These are phyloP conservation scores for Scleroderma bovista DNA, from an alignment of 768 basidiomycete genomes.

Conservation along the genomic window DNA sequence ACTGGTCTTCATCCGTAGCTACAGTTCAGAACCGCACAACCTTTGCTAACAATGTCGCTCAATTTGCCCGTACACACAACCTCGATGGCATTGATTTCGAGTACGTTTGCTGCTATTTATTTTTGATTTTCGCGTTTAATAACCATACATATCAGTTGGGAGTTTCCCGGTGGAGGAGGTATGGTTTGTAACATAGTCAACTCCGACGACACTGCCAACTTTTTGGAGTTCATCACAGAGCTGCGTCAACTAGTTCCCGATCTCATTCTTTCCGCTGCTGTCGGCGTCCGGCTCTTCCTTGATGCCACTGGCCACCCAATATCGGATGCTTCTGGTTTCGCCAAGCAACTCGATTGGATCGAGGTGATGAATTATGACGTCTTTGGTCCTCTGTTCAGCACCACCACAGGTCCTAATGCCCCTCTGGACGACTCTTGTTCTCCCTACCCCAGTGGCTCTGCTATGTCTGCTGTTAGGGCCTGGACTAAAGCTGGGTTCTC, in stretches of 20 bases:
- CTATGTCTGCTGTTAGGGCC: slow-evolving; percentile 59
- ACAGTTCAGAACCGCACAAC: slow-evolving; percentile 49
- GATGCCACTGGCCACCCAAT: slow-evolving; percentile 52
- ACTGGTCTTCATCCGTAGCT: slow-evolving; percentile 55
- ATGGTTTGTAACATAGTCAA: slow-evolving; percentile 65
- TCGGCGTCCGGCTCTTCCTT: slow-evolving; percentile 59
- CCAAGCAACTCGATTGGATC: slow-evolving; percentile 69
- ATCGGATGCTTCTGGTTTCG: slow-evolving; percentile 61
- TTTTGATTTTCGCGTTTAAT: background rate
- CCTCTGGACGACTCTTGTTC: slow-evolving; percentile 79
- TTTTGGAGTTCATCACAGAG: slow-evolving; percentile 68
- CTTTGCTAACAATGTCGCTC: slow-evolving; percentile 50
- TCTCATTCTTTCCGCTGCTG: slow-evolving; percentile 69
- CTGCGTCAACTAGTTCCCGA: slow-evolving; percentile 53
- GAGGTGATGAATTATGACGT: slow-evolving; percentile 71
- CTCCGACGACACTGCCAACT: slow-evolving; percentile 67
- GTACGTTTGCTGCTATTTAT: slow-evolving; percentile 31
- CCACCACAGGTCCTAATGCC: slow-evolving; percentile 71
- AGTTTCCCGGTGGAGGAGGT: slow-evolving; percentile 70
- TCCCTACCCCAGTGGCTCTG: slow-evolving; percentile 66
- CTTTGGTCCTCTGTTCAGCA: slow-evolving; percentile 46
- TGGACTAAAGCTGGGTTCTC: slow-evolving; percentile 84
- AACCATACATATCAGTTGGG: slow-evolving; percentile 52
- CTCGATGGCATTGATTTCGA: slow-evolving; percentile 69
- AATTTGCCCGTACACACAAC: slow-evolving; percentile 42